Evolutionary conservation across 2,329 filamentous ascomycete genomes (phyloP).

Genomic region (Corynespora cassiicola): DNA sequence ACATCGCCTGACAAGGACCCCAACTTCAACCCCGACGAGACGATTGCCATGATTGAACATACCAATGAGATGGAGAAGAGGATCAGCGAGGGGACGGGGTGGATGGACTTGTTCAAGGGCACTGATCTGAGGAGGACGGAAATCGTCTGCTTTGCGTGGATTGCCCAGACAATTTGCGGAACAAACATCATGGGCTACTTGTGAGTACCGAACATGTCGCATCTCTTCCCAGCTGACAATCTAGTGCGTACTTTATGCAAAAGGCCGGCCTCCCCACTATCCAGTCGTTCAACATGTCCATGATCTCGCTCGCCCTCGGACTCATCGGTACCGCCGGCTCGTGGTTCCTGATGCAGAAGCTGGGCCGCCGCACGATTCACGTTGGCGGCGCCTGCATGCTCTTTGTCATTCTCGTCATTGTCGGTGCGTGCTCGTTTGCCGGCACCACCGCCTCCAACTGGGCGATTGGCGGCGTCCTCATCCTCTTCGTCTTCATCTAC

Average conservation of each 20-base stretch:
- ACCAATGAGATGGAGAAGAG: slow-evolving; percentile 81
- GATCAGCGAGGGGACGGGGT: slow-evolving; percentile 70
- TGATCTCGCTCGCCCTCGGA: slow-evolving; percentile 66
- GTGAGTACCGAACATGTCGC: slow-evolving; percentile 14
- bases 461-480: slow-evolving; percentile 39
- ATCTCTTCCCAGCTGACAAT: slow-evolving; percentile 11
- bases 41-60: slow-evolving; percentile 87
- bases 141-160: slow-evolving; percentile 61
- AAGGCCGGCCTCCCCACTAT: slow-evolving; percentile 50
- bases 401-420: slow-evolving; percentile 73
- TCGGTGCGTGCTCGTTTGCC: slow-evolving; percentile 77
- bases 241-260: slow-evolving; percentile 53
- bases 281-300: slow-evolving; percentile 52
- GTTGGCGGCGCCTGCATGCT: slow-evolving; percentile 66
- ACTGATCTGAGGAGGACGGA: slow-evolving; percentile 78
- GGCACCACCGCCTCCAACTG: slow-evolving; percentile 54
- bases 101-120: slow-evolving; percentile 82
- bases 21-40: slow-evolving; percentile 55
- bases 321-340: slow-evolving; percentile 80
- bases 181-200: slow-evolving; percentile 53
- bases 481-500: slow-evolving; percentile 69
- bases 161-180: slow-evolving; percentile 52
- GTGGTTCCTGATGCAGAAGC: slow-evolving; percentile 80
- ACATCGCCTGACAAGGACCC: slow-evolving; percentile 68
- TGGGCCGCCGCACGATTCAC: slow-evolving; percentile 78